phyloP scores from a whole-genome alignment of 306 rosid genomes.

The Echinosophora koreensis region DNA sequence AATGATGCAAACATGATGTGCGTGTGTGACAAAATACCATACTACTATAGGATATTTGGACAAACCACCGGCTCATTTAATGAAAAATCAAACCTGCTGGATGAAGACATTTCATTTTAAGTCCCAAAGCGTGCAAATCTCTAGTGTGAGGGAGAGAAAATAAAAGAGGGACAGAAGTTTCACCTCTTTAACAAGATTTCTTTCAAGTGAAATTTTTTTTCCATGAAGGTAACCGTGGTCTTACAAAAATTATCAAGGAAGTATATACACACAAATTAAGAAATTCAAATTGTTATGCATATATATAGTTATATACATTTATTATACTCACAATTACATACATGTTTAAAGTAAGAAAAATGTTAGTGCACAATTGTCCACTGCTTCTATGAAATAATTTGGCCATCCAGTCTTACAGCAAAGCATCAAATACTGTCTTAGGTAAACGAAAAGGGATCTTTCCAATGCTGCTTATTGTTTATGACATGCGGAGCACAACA shows the following conservation, averaged over 20 bases:
- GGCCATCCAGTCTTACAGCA: constrained; percentile 1
- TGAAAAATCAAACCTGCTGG: constrained; percentile 16
- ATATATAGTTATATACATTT: neutral
- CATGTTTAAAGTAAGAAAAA: constrained; percentile 6
- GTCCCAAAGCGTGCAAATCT: neutral
- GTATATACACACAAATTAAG: constrained; percentile 14
- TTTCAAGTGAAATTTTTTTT: neutral
- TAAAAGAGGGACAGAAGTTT: constrained; percentile 45
- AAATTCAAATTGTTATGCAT: too few species aligned
- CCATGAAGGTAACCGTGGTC: constrained; percentile 50
- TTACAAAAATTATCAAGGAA: constrained; percentile 71
- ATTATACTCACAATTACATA: neutral
- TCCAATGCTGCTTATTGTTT: constrained; percentile 63
- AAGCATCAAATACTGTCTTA: constrained; percentile 33
- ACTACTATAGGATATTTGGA: too few species aligned
- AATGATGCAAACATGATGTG: too few species aligned
- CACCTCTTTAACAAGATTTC: constrained; percentile 68
- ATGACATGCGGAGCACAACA: constrained; percentile 77
- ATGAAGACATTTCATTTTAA: neutral
- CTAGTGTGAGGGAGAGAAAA: neutral
- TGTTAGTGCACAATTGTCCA: constrained; percentile 2
- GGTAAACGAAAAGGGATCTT: constrained; percentile 35
- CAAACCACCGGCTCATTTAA: neutral
- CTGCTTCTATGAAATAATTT: neutral
- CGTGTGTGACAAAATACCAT: too few species aligned